Conservation (phyloP, 2,329 filamentous ascomycete genomes). For the Aspergillus quadricinctus region DNA sequence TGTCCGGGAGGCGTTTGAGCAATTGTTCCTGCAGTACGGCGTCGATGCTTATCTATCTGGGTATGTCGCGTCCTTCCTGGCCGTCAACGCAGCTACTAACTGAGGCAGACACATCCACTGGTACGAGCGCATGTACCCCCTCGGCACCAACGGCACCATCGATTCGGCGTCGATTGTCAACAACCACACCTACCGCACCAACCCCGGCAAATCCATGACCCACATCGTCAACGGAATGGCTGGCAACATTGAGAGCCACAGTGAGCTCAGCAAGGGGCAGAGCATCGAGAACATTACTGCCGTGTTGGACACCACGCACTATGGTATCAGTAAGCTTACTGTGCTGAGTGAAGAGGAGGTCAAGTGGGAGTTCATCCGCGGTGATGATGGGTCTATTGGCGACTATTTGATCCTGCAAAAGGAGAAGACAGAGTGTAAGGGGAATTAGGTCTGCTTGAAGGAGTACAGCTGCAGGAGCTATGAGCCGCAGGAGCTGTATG, state of each 20-base stretch:
- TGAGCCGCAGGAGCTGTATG: not conserved
- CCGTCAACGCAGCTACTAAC: not conserved
- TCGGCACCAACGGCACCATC: slow-evolving; percentile 40
- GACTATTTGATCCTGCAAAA: slow-evolving; percentile 39
- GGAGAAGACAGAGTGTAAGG: not conserved
- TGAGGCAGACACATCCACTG: slow-evolving; percentile 42
- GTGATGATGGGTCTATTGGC: slow-evolving; percentile 35
- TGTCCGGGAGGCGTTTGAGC: slow-evolving; percentile 45
- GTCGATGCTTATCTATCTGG: slow-evolving; percentile 46
- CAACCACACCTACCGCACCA: slow-evolving; percentile 48
- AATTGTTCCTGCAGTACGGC: slow-evolving; percentile 40
- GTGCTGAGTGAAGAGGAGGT: slow-evolving; percentile 39
- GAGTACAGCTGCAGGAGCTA: too few species aligned
- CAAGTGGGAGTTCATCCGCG: slow-evolving; percentile 46
- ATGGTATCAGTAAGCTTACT: slow-evolving; percentile 47
- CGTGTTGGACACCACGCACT: slow-evolving; percentile 44
- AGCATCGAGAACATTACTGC: slow-evolving; percentile 40
- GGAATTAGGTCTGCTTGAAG: not conserved
- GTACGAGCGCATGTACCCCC: slow-evolving; percentile 43
- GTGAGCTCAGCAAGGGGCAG: slow-evolving; percentile 33
- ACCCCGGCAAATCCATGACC: slow-evolving; percentile 47
- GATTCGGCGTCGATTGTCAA: slow-evolving; percentile 40
- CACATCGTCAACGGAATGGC: slow-evolving; percentile 53
- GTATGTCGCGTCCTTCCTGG: slow-evolving; percentile 18
- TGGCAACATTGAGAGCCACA: slow-evolving; percentile 51